These are phyloP conservation scores for Platismatia glauca DNA, from an alignment of 495 filamentous ascomycete species.

Conservation along the genomic window DNA sequence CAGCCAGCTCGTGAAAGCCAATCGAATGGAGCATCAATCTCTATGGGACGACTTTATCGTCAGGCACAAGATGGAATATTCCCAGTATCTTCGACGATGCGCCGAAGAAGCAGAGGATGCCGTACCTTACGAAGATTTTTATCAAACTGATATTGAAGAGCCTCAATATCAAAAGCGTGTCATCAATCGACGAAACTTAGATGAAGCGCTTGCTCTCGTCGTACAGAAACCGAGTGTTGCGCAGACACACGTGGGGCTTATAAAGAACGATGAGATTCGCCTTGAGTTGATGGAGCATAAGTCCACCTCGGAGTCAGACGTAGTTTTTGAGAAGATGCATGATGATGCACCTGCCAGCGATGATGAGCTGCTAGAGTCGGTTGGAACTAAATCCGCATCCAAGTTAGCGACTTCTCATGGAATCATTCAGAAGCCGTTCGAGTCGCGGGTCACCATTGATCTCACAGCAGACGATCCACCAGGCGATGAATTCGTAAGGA, in stretches of 20 bases:
- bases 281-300: background rate
- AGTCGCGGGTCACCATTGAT: background rate
- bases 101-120: slow-evolving; percentile 22
- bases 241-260: background rate
- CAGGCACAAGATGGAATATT: slow-evolving; percentile 35
- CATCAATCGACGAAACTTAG: slow-evolving; percentile 14
- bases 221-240: background rate
- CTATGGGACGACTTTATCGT: slow-evolving; percentile 65
- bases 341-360: background rate
- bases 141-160: slow-evolving; percentile 18
- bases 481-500: background rate
- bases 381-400: background rate
- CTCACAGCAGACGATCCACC: background rate
- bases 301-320: background rate
- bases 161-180: slow-evolving; percentile 18
- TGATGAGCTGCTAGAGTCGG: background rate
- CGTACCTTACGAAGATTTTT: slow-evolving; percentile 22
- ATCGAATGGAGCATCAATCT: slow-evolving; percentile 37
- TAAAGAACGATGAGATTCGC: background rate
- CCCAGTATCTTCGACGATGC: slow-evolving; percentile 28
- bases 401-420: background rate
- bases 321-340: background rate
- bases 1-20: slow-evolving; percentile 35
- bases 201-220: slow-evolving; percentile 11
- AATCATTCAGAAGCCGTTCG: background rate